Percentiles rank a stretch among this genome's conserved stretches.
phyloP scores from a whole-genome alignment of 2,329 filamentous ascomycete genomes.

The Fusarium cicatricum region DNA sequence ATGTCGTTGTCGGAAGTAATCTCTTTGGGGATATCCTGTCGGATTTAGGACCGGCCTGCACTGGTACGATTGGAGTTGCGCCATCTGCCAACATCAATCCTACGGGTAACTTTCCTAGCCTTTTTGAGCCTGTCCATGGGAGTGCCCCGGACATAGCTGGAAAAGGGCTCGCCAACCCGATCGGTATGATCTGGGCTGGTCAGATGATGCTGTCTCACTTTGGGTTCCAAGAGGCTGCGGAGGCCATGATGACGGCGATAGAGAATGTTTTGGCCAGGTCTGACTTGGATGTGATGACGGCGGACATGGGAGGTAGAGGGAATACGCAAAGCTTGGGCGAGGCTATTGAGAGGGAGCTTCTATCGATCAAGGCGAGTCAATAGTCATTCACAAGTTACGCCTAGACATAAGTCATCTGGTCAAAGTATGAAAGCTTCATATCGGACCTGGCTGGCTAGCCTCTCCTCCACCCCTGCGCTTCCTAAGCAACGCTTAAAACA shows the following conservation, averaged over 20 bases:
- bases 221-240: slow-evolving; percentile 46
- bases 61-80: slow-evolving; percentile 76
- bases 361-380: not conserved
- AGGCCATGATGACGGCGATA: slow-evolving; percentile 66
- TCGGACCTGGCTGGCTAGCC: no score
- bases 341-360: slow-evolving; percentile 32
- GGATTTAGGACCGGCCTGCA: slow-evolving; percentile 74
- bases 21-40: slow-evolving; percentile 73
- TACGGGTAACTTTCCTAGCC: slow-evolving; percentile 56
- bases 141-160: slow-evolving; percentile 77
- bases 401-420: slow-evolving; percentile 28
- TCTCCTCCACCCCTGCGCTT: no score
- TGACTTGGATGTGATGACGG: slow-evolving; percentile 42
- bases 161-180: slow-evolving; percentile 76
- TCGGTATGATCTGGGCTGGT: slow-evolving; percentile 76
- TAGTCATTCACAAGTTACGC: not conserved
- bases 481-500: no score
- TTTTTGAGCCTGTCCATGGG: slow-evolving; percentile 76
- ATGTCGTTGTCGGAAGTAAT: slow-evolving; percentile 72
- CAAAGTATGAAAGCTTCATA: no score
- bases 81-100: slow-evolving; percentile 76
- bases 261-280: slow-evolving; percentile 67
- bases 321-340: slow-evolving; percentile 36
- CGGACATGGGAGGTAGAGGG: slow-evolving; percentile 44
- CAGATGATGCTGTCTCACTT: slow-evolving; percentile 63